Evolutionary conservation across 2,329 filamentous ascomycete species (phyloP).

Genomic region (Aspergillus amoenus): DNA sequence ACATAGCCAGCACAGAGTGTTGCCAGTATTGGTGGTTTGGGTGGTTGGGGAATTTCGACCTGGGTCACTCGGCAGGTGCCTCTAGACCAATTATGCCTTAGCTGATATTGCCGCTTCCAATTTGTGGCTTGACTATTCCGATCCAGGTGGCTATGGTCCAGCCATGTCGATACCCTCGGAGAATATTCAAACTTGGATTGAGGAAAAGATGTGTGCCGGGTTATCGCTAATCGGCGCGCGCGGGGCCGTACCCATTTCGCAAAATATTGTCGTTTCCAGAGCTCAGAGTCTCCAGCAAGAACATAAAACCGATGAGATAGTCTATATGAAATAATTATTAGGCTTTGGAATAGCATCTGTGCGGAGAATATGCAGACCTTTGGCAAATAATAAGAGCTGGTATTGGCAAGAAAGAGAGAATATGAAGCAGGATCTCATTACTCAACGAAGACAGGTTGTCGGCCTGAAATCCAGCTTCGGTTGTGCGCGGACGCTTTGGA

Average conservation of each 20-base stretch:
- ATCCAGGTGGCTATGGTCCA: conserved; percentile 60
- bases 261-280: conserved; percentile 92
- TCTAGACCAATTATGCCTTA: conserved; percentile 86
- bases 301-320: conserved; percentile 70
- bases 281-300: conserved; percentile 75
- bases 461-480: conserved; percentile 17
- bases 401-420: conserved; percentile 74
- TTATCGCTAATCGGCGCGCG: conserved; percentile 71
- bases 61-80: conserved; percentile 80
- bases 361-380: conserved; percentile 44
- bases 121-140: conserved; percentile 55
- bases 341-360: background rate
- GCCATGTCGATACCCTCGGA: conserved; percentile 59
- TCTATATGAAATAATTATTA: conserved; percentile 14
- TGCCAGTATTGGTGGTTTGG: conserved; percentile 65
- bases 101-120: conserved; percentile 86
- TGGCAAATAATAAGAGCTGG: conserved; percentile 65
- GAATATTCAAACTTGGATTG: conserved; percentile 50
- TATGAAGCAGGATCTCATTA: conserved; percentile 82
- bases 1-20: conserved; percentile 75
- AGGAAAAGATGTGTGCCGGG: conserved; percentile 45
- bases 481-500: conserved; percentile 48
- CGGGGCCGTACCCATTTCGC: conserved; percentile 80
- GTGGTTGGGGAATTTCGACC: conserved; percentile 60
- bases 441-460: conserved; percentile 74